A percentile compares a stretch with the other conserved stretches of the same genome.
Evolutionary conservation across 208 protist genomes (phyloP).

Genomic region (Trichomonas vaginalis): DNA sequence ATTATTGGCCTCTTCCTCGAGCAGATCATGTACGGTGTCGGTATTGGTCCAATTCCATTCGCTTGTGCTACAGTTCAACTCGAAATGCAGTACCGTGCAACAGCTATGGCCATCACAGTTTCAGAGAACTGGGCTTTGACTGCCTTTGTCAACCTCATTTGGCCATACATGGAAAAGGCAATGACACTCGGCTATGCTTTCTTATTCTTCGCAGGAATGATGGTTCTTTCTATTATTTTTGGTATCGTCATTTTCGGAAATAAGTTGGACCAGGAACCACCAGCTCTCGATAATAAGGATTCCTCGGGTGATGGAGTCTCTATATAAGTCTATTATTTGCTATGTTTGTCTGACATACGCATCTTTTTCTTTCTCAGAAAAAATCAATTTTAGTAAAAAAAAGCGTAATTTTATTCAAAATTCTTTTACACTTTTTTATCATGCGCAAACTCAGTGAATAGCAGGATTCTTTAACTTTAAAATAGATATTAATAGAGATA

Average conservation of each 20-base stretch:
- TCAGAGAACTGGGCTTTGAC: neutral
- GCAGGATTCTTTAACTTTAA: too few species aligned
- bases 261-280: neutral
- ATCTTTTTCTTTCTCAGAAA: too few species aligned
- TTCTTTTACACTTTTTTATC: too few species aligned
- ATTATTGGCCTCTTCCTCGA: neutral
- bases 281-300: neutral
- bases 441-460: too few species aligned
- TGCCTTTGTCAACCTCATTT: neutral
- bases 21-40: neutral
- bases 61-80: neutral
- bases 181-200: neutral
- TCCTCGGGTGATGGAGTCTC: neutral
- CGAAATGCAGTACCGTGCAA: neutral
- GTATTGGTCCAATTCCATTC: conserved; percentile 1
- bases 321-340: too few species aligned
- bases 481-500: too few species aligned
- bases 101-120: neutral
- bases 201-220: neutral
- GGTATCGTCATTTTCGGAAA: neutral
- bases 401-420: too few species aligned
- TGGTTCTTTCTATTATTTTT: neutral
- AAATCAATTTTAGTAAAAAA: too few species aligned
- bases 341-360: too few species aligned
- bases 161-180: neutral